Evolutionary conservation across 1,139 yeast genomes (phyloP).

Genomic region (Taphrina deformans): DNA sequence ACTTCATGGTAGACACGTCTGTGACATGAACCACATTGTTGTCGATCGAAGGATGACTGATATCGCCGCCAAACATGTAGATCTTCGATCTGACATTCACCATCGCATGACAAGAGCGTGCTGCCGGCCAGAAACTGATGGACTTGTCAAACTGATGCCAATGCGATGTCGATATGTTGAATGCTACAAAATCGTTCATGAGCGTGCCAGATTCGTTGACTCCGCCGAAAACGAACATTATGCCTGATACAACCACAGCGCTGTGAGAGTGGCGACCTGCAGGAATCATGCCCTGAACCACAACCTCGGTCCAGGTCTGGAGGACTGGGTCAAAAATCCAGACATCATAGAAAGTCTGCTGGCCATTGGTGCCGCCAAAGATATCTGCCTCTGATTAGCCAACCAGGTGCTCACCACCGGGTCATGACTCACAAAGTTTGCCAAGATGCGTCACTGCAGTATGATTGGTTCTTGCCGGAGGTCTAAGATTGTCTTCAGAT

Average conservation of each 20-base stretch:
- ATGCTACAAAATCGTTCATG: conserved; percentile 11
- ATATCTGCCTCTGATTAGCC: not conserved
- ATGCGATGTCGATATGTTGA: conserved; percentile 3
- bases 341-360: not conserved
- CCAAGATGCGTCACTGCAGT: conserved; percentile 2
- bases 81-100: not conserved
- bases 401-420: not conserved
- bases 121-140: not conserved
- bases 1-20: not conserved
- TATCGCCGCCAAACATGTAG: conserved; percentile 15
- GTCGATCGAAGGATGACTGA: conserved; percentile 3
- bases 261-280: conserved; percentile 9
- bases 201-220: not conserved
- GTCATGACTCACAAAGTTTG: not conserved
- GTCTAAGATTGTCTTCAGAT: not conserved
- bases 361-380: conserved; percentile 9
- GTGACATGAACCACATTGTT: not conserved
- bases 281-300: conserved; percentile 2
- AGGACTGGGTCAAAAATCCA: conserved; percentile 13
- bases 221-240: conserved; percentile 21
- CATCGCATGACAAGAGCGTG: conserved; percentile 12
- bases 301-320: conserved; percentile 4
- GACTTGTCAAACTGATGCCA: conserved; percentile 11
- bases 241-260: conserved; percentile 10
- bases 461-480: not conserved